Evolutionary conservation across 345 rosid species (phyloP), one percentile per base, ranked within the genome.

Genomic region (Gossypium mustelinum): DNA sequence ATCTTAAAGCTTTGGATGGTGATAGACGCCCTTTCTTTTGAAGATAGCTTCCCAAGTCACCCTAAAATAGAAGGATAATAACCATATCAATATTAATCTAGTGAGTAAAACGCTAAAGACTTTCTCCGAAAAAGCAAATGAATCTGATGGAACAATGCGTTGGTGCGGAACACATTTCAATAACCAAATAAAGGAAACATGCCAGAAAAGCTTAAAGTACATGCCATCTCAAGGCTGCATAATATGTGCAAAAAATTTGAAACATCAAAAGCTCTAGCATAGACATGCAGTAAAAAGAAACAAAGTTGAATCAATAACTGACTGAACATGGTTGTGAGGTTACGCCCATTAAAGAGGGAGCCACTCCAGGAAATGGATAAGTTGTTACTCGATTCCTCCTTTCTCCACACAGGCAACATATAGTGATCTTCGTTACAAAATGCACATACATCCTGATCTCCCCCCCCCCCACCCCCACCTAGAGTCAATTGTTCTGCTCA

Each of bases 1-100:
- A 91, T 87, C 93, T 84, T 77, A 93, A 71, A 77, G 80, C 85
- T 88, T 91, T 95, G 63, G 97, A 82, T 44, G 86, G 94, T 73
- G 99, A 88, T 47, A 91, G 86, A 71, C 97, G 98, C 73, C 98
- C 92, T 84, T 95, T 95, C 87, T 86, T 90, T 74, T 87, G 93
- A 78, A 95, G 87, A 82, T 95, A 95, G 68, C 80, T 80, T 74
- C 85, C 87, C 18, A 95, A 77, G 72, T 95, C 98, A 78, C 99
- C 99, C 99, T 95, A 87, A 75, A 77, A 80, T 34, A 68, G 41
- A 34, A 39, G 73, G 78, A 75, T 16, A 64, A 76, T 43, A 34
- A 68, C 58, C 62, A 45, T n/a, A 60, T 45, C 39, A 72, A 57
- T 2, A 14, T 72, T 45, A 67, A 25, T 18, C 29, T 29, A 22